Evolutionary conservation across 345 rosid species (phyloP).

Genomic region (Litchi chinensis): DNA sequence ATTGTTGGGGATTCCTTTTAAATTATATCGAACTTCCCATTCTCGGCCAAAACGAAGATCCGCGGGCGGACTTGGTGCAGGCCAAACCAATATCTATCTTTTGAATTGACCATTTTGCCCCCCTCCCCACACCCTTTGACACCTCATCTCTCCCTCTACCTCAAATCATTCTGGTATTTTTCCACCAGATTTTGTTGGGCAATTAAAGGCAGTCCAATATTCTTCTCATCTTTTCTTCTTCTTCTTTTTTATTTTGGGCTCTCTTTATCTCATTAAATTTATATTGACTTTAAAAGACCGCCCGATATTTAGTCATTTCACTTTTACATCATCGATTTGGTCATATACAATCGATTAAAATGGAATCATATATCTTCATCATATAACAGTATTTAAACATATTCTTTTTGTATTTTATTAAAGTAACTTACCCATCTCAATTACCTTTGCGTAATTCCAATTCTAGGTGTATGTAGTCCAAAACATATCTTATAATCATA

Average conservation of each 20-base stretch:
- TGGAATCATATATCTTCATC: not conserved
- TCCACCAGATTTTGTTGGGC: not conserved
- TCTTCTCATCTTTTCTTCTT: not conserved
- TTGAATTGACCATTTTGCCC: not conserved
- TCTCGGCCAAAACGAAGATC: slow-evolving; percentile 44
- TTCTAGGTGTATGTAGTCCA: too few species aligned
- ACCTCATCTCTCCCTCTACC: not conserved
- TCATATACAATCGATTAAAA: not conserved
- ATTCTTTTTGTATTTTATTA: too few species aligned
- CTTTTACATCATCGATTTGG: not conserved
- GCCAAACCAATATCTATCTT: not conserved
- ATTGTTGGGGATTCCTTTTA: slow-evolving; percentile 24
- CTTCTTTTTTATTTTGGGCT: not conserved
- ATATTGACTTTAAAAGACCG: not conserved
- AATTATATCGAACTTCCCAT: slow-evolving; percentile 28
- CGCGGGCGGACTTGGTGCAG: slow-evolving; percentile 21
- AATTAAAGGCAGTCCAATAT: not conserved
- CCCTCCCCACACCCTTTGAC: not conserved
- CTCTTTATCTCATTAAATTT: not conserved
- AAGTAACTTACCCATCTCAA: too few species aligned
- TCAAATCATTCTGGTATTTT: not conserved
- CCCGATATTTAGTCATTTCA: not conserved
- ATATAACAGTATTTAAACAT: too few species aligned
- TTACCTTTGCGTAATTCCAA: too few species aligned
- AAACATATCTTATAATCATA: too few species aligned